These are phyloP conservation scores for Phytopythium helicoides DNA, from an alignment of 352 stramenopile genomes.

Conservation along the genomic window DNA sequence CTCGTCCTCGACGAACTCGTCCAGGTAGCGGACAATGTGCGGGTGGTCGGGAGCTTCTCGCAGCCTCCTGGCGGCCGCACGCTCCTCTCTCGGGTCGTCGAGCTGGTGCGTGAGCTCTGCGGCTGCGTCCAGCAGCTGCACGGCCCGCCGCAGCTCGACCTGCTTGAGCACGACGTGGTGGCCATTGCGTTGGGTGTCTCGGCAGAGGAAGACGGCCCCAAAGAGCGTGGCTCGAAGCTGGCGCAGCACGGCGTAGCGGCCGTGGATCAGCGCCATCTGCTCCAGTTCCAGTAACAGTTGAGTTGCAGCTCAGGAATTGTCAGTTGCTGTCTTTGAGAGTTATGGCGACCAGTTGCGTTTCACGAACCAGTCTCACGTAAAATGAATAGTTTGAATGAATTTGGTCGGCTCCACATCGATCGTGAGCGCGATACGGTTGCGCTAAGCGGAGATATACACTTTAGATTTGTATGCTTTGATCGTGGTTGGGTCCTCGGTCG, in stretches of 20 bases:
- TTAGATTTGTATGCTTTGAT: too few species aligned
- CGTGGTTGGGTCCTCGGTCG: too few species aligned
- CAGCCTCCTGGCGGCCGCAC: slow-evolving; percentile 23
- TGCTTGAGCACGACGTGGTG: slow-evolving; percentile 46
- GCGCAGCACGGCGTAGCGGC: slow-evolving; percentile 25
- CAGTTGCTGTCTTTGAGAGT: too few species aligned
- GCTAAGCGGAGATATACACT: too few species aligned
- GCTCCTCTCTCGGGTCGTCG: slow-evolving; percentile 39
- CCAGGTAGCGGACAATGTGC: slow-evolving; percentile 34
- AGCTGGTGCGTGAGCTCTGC: slow-evolving; percentile 11
- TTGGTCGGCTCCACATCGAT: too few species aligned
- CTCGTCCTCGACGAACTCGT: slow-evolving; percentile 37
- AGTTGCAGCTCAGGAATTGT: too few species aligned
- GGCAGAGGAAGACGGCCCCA: slow-evolving; percentile 47
- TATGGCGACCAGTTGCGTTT: too few species aligned
- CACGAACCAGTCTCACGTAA: too few species aligned
- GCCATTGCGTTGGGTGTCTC: slow-evolving; percentile 28
- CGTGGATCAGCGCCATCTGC: slow-evolving; percentile 17
- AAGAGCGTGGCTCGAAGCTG: slow-evolving; percentile 50
- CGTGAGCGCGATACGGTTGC: too few species aligned
- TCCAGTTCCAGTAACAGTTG: too few species aligned
- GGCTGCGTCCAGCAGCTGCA: slow-evolving; percentile 18
- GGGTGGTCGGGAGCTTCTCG: slow-evolving; percentile 23
- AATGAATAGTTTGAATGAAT: too few species aligned
- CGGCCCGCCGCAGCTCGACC: slow-evolving; percentile 35